Evolutionary conservation across 495 filamentous ascomycete species (phyloP), one percentile per base, ranked within the genome.

Genomic region (Rhizodiscina lignyota): DNA sequence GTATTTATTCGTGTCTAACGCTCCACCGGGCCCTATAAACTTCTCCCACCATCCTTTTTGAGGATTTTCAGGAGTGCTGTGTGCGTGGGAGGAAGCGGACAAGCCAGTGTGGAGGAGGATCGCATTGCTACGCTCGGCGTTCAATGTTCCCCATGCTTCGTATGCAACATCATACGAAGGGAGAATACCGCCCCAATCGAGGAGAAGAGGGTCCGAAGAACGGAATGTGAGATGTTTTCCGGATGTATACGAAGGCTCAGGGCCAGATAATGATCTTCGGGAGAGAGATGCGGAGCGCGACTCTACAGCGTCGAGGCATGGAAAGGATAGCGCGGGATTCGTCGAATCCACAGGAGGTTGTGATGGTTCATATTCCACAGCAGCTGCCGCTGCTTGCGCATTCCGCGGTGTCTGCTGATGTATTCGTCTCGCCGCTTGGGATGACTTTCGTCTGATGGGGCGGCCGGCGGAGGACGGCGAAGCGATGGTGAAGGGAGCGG

Each of bases 11-110:
- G 91, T 99, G 54, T 99, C 83, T 4, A 99, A 55, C 16, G 84
- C 75, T 21, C 67, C 65, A 0, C 83, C 85, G 0, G 91, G 81
- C 0, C 89, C 89, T 44, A 99, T 94, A 55, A 99, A 99, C 54
- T 81, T 92, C 61, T 99, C 91, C 89, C 89, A 99, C 89, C 89
- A 99, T 0, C 89, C 89, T 0, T 81, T 75, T 53, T 92, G 80
- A 0, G 80, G 70, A 53, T 96, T 99, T 11, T 59, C 63, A 23
- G 64, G 61, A 17, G 87, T 96, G 29, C 84, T 94, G 43, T 87
- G 84, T 2, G 89, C 89, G 57, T 99, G 89, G 35, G 85, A 94
- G 6, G 85, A 94, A 11, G 89, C 89, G 2, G 85, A 94, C 2
- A 99, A 70, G 11, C 89, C 89, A 0, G 89, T 99, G 52, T 94